A percentile compares a stretch with the other conserved stretches of the same genome.
These are phyloP conservation scores for Schizophyllum commune DNA, from an alignment of 1,284 basidiomycete genomes.

Conservation along the genomic window DNA sequence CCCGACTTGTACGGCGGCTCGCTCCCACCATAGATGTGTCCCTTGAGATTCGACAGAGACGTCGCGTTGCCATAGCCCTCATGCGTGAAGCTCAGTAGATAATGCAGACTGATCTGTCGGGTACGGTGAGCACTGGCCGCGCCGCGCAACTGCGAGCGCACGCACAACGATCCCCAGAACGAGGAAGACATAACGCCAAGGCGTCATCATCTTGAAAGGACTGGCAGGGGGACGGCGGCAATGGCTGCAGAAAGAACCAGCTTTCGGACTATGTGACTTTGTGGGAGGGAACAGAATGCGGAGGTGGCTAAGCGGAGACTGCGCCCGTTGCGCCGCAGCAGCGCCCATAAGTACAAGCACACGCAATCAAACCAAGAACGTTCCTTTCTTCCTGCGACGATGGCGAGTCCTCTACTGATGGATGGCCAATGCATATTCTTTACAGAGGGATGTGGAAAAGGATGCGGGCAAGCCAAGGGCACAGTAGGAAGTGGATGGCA, in stretches of 20 bases:
- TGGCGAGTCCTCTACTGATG: too few relatives aligned
- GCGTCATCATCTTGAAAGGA: slow-evolving; percentile 60
- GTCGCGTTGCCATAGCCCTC: slow-evolving; percentile 62
- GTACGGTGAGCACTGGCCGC: not conserved
- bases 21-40: slow-evolving; percentile 28
- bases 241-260: not conserved
- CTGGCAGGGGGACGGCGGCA: not conserved
- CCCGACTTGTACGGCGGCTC: slow-evolving; percentile 40
- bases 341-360: not conserved
- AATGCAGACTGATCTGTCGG: slow-evolving; percentile 59
- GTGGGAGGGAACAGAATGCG: not conserved
- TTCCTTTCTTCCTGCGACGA: too few relatives aligned
- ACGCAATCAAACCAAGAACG: not conserved
- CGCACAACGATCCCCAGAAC: slow-evolving; percentile 59
- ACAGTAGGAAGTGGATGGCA: too few relatives aligned
- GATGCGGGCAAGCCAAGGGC: too few relatives aligned
- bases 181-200: slow-evolving; percentile 66
- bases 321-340: not conserved
- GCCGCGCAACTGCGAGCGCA: slow-evolving; percentile 3
- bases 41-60: slow-evolving; percentile 47
- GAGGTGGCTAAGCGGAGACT: not conserved
- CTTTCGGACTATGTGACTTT: not conserved
- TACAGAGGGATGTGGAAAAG: too few relatives aligned
- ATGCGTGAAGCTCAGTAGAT: slow-evolving; percentile 64
- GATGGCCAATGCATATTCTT: too few relatives aligned